phyloP scores from a whole-genome alignment of 106 monocot species.

The Hemerocallis citrina region DNA sequence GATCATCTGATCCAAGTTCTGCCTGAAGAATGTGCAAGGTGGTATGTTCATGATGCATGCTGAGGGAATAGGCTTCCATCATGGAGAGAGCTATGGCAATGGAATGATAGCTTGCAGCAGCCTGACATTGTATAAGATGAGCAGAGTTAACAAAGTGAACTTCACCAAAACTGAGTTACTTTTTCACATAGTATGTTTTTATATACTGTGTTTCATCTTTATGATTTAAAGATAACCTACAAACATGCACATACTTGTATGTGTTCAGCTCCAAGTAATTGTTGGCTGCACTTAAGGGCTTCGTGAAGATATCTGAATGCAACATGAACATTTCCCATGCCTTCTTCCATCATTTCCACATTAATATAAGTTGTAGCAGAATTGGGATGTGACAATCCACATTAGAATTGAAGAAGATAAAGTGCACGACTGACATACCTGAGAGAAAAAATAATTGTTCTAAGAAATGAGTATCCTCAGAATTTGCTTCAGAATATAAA shows the following conservation, averaged over 20 bases:
- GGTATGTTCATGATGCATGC: slow-evolving; percentile 90
- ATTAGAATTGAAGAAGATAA: slow-evolving; percentile 87
- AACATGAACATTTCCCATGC: slow-evolving; percentile 91
- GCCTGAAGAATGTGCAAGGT: slow-evolving; percentile 78
- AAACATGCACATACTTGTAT: slow-evolving; percentile 79
- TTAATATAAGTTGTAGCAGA: slow-evolving; percentile 98
- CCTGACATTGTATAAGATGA: slow-evolving; percentile 23
- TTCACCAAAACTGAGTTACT: background rate
- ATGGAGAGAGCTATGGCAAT: slow-evolving; percentile 95
- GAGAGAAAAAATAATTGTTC: slow-evolving; percentile 7
- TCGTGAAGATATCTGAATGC: slow-evolving; percentile 88
- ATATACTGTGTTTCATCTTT: background rate
- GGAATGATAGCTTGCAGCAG: slow-evolving; percentile 96
- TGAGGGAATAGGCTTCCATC: slow-evolving; percentile 93
- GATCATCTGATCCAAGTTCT: slow-evolving; percentile 79
- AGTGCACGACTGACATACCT: slow-evolving; percentile 91
- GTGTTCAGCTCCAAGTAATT: slow-evolving; percentile 87
- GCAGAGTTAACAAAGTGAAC: too few relatives aligned
- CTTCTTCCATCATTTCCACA: slow-evolving; percentile 99
- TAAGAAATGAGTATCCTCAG: background rate
- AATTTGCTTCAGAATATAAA: background rate
- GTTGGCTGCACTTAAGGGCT: slow-evolving; percentile 89
- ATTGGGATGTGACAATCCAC: slow-evolving; percentile 88
- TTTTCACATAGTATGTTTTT: background rate
- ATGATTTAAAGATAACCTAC: slow-evolving; percentile 4